These are phyloP conservation scores for Kodamaea kakaduensis DNA, from an alignment of 805 yeast species.

Conservation along the genomic window DNA sequence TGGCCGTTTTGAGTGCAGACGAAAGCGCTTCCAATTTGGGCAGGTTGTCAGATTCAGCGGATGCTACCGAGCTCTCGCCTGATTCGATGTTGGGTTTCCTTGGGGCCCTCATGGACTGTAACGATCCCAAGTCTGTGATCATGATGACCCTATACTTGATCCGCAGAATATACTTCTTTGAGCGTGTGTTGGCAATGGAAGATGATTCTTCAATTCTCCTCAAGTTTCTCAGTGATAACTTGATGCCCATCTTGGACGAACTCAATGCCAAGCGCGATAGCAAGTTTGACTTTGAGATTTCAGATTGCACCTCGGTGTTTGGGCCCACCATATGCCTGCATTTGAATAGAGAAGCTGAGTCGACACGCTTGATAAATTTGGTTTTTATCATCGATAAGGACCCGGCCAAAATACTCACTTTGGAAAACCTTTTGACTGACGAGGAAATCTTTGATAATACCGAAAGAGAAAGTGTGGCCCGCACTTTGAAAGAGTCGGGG, in stretches of 20 bases:
- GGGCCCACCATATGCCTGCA: conserved; percentile 12
- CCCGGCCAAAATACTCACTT: background rate
- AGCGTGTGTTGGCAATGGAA: conserved; percentile 8
- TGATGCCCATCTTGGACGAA: conserved; percentile 26
- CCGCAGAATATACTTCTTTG: conserved; percentile 22
- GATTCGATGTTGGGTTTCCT: conserved; percentile 3
- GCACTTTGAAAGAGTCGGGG: too few relatives aligned
- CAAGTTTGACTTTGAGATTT: conserved; percentile 10
- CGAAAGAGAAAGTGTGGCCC: too few relatives aligned
- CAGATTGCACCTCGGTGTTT: conserved; percentile 10
- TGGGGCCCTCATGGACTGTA: conserved; percentile 2
- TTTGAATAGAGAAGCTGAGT: conserved; percentile 26
- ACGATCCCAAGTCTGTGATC: conserved; percentile 10
- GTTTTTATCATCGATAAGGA: background rate
- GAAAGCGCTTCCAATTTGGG: background rate
- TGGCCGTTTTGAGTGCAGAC: conserved; percentile 4
- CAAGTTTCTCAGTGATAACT: conserved; percentile 22
- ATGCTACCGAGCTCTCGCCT: background rate
- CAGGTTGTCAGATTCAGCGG: background rate
- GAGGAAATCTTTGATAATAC: too few relatives aligned
- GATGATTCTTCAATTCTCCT: conserved; percentile 10
- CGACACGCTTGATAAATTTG: conserved; percentile 8
- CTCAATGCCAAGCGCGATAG: conserved; percentile 8
- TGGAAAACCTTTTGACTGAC: background rate
- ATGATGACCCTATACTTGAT: conserved; percentile 21